Conservation (phyloP, 768 basidiomycete genomes). For the Suillus variegatus region DNA sequence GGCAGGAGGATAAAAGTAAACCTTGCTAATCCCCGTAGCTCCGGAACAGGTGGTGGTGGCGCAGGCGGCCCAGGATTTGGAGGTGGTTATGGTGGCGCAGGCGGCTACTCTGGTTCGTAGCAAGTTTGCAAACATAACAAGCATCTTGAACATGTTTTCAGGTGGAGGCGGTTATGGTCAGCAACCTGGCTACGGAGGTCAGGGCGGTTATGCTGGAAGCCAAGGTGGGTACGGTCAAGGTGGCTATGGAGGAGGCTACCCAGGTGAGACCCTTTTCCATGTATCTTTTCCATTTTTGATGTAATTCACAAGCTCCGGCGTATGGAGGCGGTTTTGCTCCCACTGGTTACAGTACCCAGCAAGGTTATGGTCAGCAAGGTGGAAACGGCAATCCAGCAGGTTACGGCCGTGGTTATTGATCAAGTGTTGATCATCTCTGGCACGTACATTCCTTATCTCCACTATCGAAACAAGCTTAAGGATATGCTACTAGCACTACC, state of each 20-base stretch:
- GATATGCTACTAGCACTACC: neutral
- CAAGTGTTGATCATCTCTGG: neutral
- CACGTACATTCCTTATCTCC: slow-evolving; percentile 5
- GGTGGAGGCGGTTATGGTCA: slow-evolving; percentile 29
- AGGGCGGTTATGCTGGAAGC: slow-evolving; percentile 31
- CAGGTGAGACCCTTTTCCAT: slow-evolving; percentile 12
- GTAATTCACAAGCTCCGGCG: slow-evolving; percentile 24
- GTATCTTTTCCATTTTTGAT: slow-evolving; percentile 12
- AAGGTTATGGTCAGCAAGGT: slow-evolving; percentile 13
- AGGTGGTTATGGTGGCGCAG: slow-evolving; percentile 32
- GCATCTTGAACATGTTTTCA: slow-evolving; percentile 19
- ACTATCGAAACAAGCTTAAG: neutral
- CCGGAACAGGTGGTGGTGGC: slow-evolving; percentile 52
- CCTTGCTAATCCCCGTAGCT: slow-evolving; percentile 68
- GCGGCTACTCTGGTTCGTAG: slow-evolving; percentile 32
- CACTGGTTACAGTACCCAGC: slow-evolving; percentile 27
- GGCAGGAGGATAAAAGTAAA: slow-evolving; percentile 91
- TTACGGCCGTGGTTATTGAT: slow-evolving; percentile 12
- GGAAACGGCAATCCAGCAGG: slow-evolving; percentile 37
- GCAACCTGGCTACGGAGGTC: slow-evolving; percentile 25
- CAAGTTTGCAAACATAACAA: neutral
- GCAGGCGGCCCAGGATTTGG: slow-evolving; percentile 22
- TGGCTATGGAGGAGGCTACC: slow-evolving; percentile 31
- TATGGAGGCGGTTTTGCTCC: slow-evolving; percentile 12
- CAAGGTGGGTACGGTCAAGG: slow-evolving; percentile 25